phyloP scores from a whole-genome alignment of 345 rosid species.

The Mangifera indica region DNA sequence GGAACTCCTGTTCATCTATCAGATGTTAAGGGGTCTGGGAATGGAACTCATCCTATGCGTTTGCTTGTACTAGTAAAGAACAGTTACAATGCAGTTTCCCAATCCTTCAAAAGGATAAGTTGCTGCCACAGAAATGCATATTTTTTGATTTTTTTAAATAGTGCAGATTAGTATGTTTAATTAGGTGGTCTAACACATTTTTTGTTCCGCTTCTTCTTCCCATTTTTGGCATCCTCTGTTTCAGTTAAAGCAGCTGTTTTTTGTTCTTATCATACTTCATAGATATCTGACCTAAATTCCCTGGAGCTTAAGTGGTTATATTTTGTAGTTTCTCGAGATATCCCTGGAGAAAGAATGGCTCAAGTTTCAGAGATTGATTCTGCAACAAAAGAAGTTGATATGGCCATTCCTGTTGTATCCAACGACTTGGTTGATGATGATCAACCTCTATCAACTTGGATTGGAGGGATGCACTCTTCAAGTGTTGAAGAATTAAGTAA shows the following conservation, averaged over 20 bases:
- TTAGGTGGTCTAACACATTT: neutral
- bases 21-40: neutral
- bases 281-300: neutral
- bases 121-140: neutral
- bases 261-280: too few species aligned
- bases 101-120: neutral
- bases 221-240: neutral
- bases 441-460: slow-evolving; percentile 59
- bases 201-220: neutral
- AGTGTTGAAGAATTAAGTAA: slow-evolving; percentile 31
- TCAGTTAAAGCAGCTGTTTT: too few species aligned
- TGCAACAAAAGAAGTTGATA: slow-evolving; percentile 29
- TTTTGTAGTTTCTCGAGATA: slow-evolving; percentile 27
- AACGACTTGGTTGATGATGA: slow-evolving; percentile 41
- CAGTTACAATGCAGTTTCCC: neutral
- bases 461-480: slow-evolving; percentile 36
- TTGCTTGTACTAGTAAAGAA: neutral
- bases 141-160: neutral
- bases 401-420: slow-evolving; percentile 18
- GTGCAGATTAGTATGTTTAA: slow-evolving; percentile 2
- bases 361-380: slow-evolving; percentile 20
- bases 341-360: slow-evolving; percentile 14
- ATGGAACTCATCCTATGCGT: neutral
- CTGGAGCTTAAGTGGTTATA: slow-evolving; percentile 13
- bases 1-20: neutral